These are phyloP conservation scores for Rhazya stricta DNA, from an alignment of 257 asterid species.

Conservation along the genomic window DNA sequence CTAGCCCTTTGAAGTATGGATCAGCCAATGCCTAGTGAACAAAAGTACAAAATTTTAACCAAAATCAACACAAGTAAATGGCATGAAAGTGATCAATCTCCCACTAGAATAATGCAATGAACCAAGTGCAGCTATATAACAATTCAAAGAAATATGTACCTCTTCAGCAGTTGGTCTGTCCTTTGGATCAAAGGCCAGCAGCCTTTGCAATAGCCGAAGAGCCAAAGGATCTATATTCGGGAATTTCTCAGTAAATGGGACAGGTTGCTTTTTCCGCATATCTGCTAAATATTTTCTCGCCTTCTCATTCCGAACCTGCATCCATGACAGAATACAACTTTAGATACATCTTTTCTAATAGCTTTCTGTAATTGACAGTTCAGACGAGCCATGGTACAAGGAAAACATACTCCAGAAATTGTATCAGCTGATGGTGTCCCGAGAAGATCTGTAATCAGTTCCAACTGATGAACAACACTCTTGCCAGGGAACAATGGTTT, in stretches of 20 bases:
- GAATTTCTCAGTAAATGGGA: conserved; percentile 62
- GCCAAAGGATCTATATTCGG: conserved; percentile 66
- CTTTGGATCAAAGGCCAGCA: conserved; percentile 88
- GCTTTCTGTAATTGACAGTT: not conserved
- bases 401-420: conserved; percentile 55
- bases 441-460: conserved; percentile 79
- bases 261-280: conserved; percentile 64
- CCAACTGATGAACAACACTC: conserved; percentile 90
- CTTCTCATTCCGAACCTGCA: conserved; percentile 89
- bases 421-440: conserved; percentile 85
- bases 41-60: conserved; percentile 7
- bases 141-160: conserved; percentile 38
- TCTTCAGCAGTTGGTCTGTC: conserved; percentile 88
- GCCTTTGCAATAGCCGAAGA: conserved; percentile 57
- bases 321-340: conserved; percentile 15
- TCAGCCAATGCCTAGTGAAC: conserved; percentile 73
- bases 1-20: conserved; percentile 86
- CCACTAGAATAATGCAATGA: not conserved
- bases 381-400: not conserved
- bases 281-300: conserved; percentile 79
- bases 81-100: not conserved
- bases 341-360: conserved; percentile 1
- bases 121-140: not conserved
- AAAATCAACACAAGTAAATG: not conserved
- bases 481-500: conserved; percentile 94